Conservation (phyloP, 805 yeast species). For the Ogataea ganodermae region DNA sequence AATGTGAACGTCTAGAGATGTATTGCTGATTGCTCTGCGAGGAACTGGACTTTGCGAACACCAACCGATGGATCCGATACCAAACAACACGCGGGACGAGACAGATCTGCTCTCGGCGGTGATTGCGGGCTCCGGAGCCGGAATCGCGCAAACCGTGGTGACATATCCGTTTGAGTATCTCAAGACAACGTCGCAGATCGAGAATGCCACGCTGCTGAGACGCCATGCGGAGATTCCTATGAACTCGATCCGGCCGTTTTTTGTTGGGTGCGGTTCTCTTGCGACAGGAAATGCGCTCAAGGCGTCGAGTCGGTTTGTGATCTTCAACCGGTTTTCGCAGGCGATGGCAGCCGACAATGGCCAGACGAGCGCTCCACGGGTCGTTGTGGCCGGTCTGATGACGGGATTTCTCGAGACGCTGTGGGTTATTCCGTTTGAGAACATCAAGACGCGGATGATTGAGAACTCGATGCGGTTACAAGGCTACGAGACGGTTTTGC, state of each 20-base stretch:
- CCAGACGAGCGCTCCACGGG: slow-evolving; percentile 74
- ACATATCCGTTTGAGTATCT: slow-evolving; percentile 74
- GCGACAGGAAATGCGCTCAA: slow-evolving; percentile 75
- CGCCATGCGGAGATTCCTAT: slow-evolving; percentile 38
- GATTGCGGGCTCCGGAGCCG: slow-evolving; percentile 62
- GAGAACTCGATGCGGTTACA: slow-evolving; percentile 54
- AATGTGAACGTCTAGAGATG: no score
- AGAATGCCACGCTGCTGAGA: slow-evolving; percentile 39
- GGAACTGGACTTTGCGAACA: no score
- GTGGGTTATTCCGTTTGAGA: slow-evolving; percentile 89
- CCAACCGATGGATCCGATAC: slow-evolving; percentile 16
- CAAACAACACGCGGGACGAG: slow-evolving; percentile 21
- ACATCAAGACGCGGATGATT: slow-evolving; percentile 76
- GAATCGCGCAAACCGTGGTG: slow-evolving; percentile 59
- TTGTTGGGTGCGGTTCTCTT: slow-evolving; percentile 71
- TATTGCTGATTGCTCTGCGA: no score
- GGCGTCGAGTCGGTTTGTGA: slow-evolving; percentile 69
- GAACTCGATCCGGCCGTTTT: slow-evolving; percentile 35
- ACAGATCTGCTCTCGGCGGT: slow-evolving; percentile 57
- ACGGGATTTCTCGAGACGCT: slow-evolving; percentile 83
- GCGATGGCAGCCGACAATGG: slow-evolving; percentile 61
- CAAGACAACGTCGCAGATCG: slow-evolving; percentile 65
- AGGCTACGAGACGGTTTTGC: slow-evolving; percentile 31
- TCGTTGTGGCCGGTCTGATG: slow-evolving; percentile 79
- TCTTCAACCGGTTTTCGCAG: slow-evolving; percentile 73